Base-by-base conservation (phyloP, 2,329 filamentous ascomycete genomes). In the Ophiocordyceps camponoti-saundersi region DNA sequence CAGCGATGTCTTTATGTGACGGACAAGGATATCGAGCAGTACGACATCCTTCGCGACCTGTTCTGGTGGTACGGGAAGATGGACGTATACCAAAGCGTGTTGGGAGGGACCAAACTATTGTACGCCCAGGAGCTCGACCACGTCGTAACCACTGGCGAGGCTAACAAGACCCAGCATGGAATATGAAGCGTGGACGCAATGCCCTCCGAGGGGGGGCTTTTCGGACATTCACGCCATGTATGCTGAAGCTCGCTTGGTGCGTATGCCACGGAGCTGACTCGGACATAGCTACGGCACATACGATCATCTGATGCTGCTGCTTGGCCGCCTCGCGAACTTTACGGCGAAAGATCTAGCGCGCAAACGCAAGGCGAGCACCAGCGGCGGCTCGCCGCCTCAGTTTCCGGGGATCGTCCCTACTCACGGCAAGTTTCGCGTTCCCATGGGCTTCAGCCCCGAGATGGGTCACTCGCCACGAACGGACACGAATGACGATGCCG, bases 21-120 rank as follows among this genome's bases (percentile, higher is more conserved):
- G 1, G 66, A 73, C 34, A 71, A 67, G 50, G 89, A 96, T 50
- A 72, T 94, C 44, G 80, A 86, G 51, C 80, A 76, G 40, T 94
- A 85, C 56, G 84, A 92, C 56, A 81, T 84, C 16, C 71, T 92
- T 39, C 79, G 84, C 52, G 92, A 96, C 63, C 65, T 96, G 6
- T 93, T 84, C 59, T 98, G 90, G 89, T 95, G 88, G 85, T 95
- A 89, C 60, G 82, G 77, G 55, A 94, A 95, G 62, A 92, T 95
- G 69, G 92, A 96, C 60, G 79, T 85, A 10, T 93, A 90, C 55
- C 90, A 95, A 61, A 88, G 85, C 59, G 77, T 95, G 50, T 68
- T 96, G 22, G 92, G 89, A 53, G 90, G 87, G 10, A 89, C 90
- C 41, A 75, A 75, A 51, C 69, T 93, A 44, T 81, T 95, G 87